Percentiles rank a stretch among this genome's conserved stretches.
phyloP scores from a whole-genome alignment of 139 green algal species.

The Chlamydomonas incerta region DNA sequence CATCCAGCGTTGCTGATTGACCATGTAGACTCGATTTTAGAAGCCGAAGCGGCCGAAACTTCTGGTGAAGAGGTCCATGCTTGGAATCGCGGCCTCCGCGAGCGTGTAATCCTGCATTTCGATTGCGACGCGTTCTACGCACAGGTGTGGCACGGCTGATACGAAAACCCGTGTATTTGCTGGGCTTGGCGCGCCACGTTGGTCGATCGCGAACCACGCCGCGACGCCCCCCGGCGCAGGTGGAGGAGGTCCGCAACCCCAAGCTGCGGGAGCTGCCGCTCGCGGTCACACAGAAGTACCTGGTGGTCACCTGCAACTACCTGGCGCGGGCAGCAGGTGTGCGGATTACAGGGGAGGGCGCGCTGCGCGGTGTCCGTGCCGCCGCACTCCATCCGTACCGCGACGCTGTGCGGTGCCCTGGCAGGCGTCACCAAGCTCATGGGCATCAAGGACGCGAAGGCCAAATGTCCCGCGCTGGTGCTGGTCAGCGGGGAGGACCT shows the following conservation, averaged over 20 bases:
- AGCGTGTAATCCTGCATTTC: constrained; percentile 77
- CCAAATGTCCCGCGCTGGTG: constrained; percentile 68
- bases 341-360: no score
- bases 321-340: constrained; percentile 57
- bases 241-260: constrained; percentile 79
- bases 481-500: constrained; percentile 67
- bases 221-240: no score
- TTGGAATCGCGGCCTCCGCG: no score
- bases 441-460: constrained; percentile 68
- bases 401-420: no score
- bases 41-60: background rate
- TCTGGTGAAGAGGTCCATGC: no score
- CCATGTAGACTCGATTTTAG: no score
- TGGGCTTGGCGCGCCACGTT: background rate
- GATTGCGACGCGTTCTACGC: constrained; percentile 84
- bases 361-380: background rate
- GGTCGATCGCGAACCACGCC: background rate
- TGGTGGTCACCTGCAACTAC: constrained; percentile 92
- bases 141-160: constrained; percentile 47
- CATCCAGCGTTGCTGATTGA: constrained; percentile 15
- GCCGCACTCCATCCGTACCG: background rate
- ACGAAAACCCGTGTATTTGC: no score
- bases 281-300: constrained; percentile 86
- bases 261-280: constrained; percentile 56
- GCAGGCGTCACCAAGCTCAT: constrained; percentile 87